phyloP scores from a whole-genome alignment of 2,329 filamentous ascomycete genomes.

The Aspergillus niger region DNA sequence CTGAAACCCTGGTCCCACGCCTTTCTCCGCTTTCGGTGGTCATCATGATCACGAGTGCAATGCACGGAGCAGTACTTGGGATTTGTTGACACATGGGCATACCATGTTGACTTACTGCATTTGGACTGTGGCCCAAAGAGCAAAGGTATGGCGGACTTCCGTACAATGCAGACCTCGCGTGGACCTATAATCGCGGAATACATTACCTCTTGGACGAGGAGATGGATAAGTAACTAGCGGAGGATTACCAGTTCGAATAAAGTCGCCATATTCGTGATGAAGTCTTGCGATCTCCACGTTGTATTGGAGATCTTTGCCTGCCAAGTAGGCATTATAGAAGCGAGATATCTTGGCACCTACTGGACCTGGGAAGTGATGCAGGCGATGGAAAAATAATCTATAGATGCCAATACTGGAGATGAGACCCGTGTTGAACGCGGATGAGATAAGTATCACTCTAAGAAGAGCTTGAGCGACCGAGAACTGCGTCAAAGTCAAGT shows the following conservation, averaged over 20 bases:
- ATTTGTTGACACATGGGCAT: conserved; percentile 16
- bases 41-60: conserved; percentile 22
- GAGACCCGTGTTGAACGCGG: conserved; percentile 3
- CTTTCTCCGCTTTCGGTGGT: conserved; percentile 21
- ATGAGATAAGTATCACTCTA: background rate
- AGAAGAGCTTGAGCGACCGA: background rate
- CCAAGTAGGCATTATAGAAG: conserved; percentile 22
- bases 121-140: conserved; percentile 6
- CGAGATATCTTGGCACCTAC: conserved; percentile 23
- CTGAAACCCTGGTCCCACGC: conserved; percentile 38
- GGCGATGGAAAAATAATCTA: conserved; percentile 29
- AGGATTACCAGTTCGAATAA: conserved; percentile 29
- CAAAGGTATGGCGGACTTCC: background rate
- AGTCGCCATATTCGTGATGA: conserved; percentile 30
- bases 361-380: conserved; percentile 30
- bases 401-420: conserved; percentile 28
- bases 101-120: conserved; percentile 24
- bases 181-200: conserved; percentile 3
- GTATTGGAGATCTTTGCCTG: conserved; percentile 19
- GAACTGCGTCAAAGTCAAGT: background rate
- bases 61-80: conserved; percentile 20
- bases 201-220: background rate
- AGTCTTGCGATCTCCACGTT: conserved; percentile 19
- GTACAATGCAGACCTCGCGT: conserved; percentile 11
- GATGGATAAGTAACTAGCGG: background rate